These are phyloP conservation scores for Microglena sp. DNA, from an alignment of 139 green algal species.

Conservation along the genomic window DNA sequence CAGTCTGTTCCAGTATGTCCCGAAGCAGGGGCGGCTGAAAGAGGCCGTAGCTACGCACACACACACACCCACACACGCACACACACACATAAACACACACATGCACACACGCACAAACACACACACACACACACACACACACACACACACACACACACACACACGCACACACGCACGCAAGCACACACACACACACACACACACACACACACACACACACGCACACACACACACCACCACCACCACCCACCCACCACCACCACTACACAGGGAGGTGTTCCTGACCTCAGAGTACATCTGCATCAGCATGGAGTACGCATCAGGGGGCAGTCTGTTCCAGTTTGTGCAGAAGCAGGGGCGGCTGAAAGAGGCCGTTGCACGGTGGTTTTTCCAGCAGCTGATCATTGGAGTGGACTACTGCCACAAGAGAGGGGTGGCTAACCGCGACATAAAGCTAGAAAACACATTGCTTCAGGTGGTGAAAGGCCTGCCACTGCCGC, in stretches of 20 bases:
- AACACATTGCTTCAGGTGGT: constrained; percentile 15
- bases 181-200: too few species aligned
- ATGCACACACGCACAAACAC: too few species aligned
- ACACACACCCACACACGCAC: too few species aligned
- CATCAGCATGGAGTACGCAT: constrained; percentile 86
- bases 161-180: too few species aligned
- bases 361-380: constrained; percentile 79
- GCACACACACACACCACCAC: too few species aligned
- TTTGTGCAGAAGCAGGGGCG: constrained; percentile 52
- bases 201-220: too few species aligned
- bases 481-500: constrained; percentile 49
- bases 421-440: constrained; percentile 52
- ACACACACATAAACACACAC: too few species aligned
- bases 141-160: too few species aligned
- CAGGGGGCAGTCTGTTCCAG: constrained; percentile 85
- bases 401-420: constrained; percentile 91
- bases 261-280: constrained; percentile 64
- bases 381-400: constrained; percentile 98
- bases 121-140: too few species aligned
- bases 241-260: too few species aligned
- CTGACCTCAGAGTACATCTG: constrained; percentile 68
- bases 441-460: constrained; percentile 69
- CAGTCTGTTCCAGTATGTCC: constrained; percentile 86
- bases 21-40: background rate
- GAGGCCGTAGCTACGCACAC: too few species aligned